These are phyloP conservation scores for Strobilomyces dryophilus DNA, from an alignment of 768 basidiomycete species.

Conservation along the genomic window DNA sequence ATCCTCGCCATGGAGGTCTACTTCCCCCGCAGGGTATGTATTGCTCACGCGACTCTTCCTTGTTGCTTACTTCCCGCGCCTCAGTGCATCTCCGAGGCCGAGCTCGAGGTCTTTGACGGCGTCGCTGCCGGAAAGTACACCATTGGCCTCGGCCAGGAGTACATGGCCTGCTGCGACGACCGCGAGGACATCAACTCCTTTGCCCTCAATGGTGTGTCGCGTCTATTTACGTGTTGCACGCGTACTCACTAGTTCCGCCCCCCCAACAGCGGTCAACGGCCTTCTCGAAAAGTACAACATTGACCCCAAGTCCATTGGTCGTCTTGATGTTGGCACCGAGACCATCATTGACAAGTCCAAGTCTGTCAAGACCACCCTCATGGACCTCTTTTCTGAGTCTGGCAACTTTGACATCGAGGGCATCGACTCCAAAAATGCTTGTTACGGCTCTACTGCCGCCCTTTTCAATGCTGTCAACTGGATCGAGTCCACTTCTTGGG, in stretches of 20 bases:
- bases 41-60: conserved; percentile 7
- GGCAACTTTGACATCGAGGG: conserved; percentile 98
- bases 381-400: conserved; percentile 92
- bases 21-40: conserved; percentile 83
- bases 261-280: conserved; percentile 70
- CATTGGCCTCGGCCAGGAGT: conserved; percentile 95
- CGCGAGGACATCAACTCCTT: conserved; percentile 99
- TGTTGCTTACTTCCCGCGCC: conserved; percentile 6
- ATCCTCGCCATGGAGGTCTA: conserved; percentile 93
- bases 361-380: conserved; percentile 95
- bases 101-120: conserved; percentile 91
- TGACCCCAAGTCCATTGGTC: conserved; percentile 94
- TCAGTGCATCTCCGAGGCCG: conserved; percentile 93
- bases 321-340: conserved; percentile 97
- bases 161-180: conserved; percentile 99
- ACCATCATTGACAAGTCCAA: conserved; percentile 99
- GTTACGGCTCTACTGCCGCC: conserved; percentile 98
- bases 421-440: conserved; percentile 98
- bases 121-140: conserved; percentile 97
- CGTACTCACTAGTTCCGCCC: not conserved
- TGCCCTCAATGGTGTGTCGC: conserved; percentile 78
- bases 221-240: not conserved
- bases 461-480: conserved; percentile 99
- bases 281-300: conserved; percentile 93
- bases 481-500: conserved; percentile 95